Base-by-base conservation (phyloP, 108 stramenopile genomes). In the Skeletonema potamos region DNA sequence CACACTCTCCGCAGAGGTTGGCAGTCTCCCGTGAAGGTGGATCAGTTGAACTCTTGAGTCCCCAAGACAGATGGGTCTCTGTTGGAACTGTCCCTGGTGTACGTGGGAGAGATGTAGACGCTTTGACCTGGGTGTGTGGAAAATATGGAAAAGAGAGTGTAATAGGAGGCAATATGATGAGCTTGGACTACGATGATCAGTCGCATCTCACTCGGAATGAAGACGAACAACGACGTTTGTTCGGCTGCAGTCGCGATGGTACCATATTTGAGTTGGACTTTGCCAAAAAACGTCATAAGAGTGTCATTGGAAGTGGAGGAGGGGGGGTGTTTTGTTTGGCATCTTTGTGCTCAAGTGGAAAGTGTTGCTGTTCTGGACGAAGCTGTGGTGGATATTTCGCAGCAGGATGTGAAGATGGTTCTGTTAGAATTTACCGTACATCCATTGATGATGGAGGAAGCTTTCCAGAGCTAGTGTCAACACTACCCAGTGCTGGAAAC, bases 221-320 rank as follows among this genome's bases (percentile, higher is more conserved):
- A 13, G 77, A 78, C 37, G 54, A 48, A 7, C 18, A 64, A 33
- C 66, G 70, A 37, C 79, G 72, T 39, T 79, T 90, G 27, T 83
- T 92, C 26, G 93, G 90, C 12, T 88, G 84, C 20, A 86, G 87
- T 68, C 76, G 77, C 9, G 88, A 92, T 82, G 93, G 93, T 17
- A 89, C 90, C 8, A 61, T 95, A 43, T 92, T 92, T 73, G 79
- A 86, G 15, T 62, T 95, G 20, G 85, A 92, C 58, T 92, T 92
- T 75, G 58, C 64, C 22, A 64, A 68, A 3, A 74, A 82, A 44
- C 84, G 84, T 39, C 78, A 90, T 6, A 69, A 41, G 26, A 32
- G 27, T 57, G 78, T 87, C 4, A 86, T 83, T 57, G 65, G 77
- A 24, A 89, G 90, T 82, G 90, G 90, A 30, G 91, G 91, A 28